Evolutionary conservation across 768 basidiomycete species (phyloP).

Genomic region (Trichaptum fuscoviolaceum): DNA sequence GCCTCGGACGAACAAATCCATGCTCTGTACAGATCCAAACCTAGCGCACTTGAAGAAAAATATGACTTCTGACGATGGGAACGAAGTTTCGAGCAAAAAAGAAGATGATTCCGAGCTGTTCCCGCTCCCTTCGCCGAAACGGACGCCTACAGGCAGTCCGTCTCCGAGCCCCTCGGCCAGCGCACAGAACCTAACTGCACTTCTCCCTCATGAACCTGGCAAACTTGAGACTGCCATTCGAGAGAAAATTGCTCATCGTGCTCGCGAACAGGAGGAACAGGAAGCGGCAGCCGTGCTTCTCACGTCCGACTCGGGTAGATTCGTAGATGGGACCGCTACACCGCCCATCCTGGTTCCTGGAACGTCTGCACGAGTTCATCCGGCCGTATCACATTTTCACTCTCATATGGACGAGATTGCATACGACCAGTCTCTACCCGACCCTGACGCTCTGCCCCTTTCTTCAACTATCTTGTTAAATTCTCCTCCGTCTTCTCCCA

Average conservation of each 20-base stretch:
- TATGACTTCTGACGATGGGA: neutral
- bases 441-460: neutral
- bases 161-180: constrained; percentile 23
- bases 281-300: neutral
- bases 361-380: neutral
- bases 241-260: neutral
- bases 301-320: neutral
- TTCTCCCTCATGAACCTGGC: neutral
- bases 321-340: neutral
- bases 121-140: constrained; percentile 53
- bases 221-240: neutral
- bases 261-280: neutral
- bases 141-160: constrained; percentile 43
- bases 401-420: neutral
- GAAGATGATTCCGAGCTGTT: constrained; percentile 55
- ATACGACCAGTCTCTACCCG: neutral
- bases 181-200: neutral
- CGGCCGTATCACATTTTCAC: neutral
- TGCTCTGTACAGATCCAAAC: neutral
- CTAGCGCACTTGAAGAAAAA: neutral
- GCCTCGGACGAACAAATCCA: neutral
- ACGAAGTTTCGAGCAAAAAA: constrained; percentile 4
- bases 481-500: neutral
- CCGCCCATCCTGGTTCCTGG: neutral
- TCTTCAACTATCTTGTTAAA: neutral